Evolutionary conservation across 139 green algal species (phyloP), one percentile per base, ranked within the genome.

Genomic region (Chlamydomonas asymmetrica): DNA sequence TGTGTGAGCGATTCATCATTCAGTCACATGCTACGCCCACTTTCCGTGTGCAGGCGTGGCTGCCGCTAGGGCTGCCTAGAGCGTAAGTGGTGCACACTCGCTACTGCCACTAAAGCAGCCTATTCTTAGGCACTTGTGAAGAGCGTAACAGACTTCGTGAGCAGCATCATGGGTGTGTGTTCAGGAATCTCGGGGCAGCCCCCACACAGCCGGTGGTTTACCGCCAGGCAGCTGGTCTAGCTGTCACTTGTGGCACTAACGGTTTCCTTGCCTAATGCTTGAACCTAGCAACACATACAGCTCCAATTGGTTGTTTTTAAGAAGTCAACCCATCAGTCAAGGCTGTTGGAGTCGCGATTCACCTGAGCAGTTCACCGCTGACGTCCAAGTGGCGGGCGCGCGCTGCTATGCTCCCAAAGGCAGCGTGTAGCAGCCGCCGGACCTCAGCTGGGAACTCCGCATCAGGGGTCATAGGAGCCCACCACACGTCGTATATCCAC

Each of bases 401-500:
- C 20, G 40, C 60, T 22, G 84, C 80, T n/a, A 93, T 50, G 66
- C 86, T 73, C 0, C 88, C 92, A 86, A 97, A 96, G 3, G 71
- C 76, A 7, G 63, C 29, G 80, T 97, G 93, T 8, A 95, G 75
- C 41, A 92, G 59, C 37, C 75, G 78, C 4, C 90, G 70, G 1
- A 63, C 56, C 63, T 96, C 86, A 0, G 88, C 81, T 2, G 92
- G 92, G 59, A 96, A 96, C 66, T 94, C 86, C 2, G 60, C 79
- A 80, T 97, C 92, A 2, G 92, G 91, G 0, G 82, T 91, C 0
- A 97, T 60, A n/a, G 69, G 27, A 0, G 62, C 60, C 35, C 82
- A 97, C 88, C 88, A 97, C 0, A 82, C 79, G 59, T 96, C 92
- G 49, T 96, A 96, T 20, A 97, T 61, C 72, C 92, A 97, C 81